Evolutionary conservation across 768 basidiomycete genomes (phyloP), one percentile per base, ranked within the genome.

Genomic region (Rubroboletus pulcherrimus): DNA sequence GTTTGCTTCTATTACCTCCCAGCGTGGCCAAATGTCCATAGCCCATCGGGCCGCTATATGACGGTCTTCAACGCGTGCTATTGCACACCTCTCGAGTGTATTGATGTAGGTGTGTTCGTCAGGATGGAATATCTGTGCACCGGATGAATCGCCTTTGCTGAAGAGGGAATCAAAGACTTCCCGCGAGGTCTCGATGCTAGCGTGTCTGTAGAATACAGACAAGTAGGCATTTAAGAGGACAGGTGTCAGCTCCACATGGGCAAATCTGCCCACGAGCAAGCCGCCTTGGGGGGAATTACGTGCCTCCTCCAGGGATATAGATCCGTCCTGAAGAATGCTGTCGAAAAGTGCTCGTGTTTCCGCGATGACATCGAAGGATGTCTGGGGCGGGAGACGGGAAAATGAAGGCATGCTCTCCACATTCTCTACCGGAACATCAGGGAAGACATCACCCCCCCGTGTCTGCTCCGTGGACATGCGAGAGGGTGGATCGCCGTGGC

Each of bases 181-280:
- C 30, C 73, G 71, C 3, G 81, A 73, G 2, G 65, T 65, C 29
- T 81, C 77, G 40, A 94, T 71, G 10, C 77, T 65, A 5, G 77
- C 71, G 59, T 88, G 86, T 3, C 71, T 67, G 63, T 88, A 88
- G 66, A 86, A 81, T 0, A 94, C 87, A 12, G 88, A 83, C 48
- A 97, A 74, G 66, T 91, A 98, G 3, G 93, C 82, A 61, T 88
- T 91, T 59, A 94, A 63, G 7, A 97, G 78, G 2, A 80, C 77
- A 0, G 90, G 62, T 0, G 84, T 82, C 49, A 88, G 64, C 7
- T 69, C 46, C 34, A 94, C 89, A 51, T 76, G 61, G 7, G 69
- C 66, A 70, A 96, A 93, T 53, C 76, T 78, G 39, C 69, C 67
- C 10, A 53, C 54, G 17, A 51, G 71, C 12, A 54, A 49, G 47